These are phyloP conservation scores for Chytriomyces confervae DNA, from an alignment of 192 early-diverging fungal species.

Conservation along the genomic window DNA sequence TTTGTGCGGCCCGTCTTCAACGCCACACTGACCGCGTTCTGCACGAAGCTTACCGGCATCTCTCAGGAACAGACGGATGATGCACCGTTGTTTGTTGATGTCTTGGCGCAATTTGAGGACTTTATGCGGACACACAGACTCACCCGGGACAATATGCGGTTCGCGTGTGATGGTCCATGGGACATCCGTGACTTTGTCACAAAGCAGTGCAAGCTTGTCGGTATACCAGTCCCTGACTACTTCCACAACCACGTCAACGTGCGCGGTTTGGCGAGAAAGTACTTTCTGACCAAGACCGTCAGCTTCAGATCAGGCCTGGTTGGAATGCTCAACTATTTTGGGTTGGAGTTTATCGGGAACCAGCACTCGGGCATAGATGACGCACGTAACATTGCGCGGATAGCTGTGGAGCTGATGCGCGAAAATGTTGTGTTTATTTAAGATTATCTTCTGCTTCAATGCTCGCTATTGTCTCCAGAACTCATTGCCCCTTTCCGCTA, in stretches of 20 bases:
- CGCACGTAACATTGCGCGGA: slow-evolving; percentile 70
- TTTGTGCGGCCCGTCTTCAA: slow-evolving; percentile 73
- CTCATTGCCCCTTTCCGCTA: too few relatives aligned
- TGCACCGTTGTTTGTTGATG: slow-evolving; percentile 40
- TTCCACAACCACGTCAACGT: slow-evolving; percentile 71
- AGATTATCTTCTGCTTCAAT: too few relatives aligned
- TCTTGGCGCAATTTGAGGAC: slow-evolving; percentile 37
- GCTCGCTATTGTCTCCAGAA: too few relatives aligned
- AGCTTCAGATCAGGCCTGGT: slow-evolving; percentile 67
- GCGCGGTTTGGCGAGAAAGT: slow-evolving; percentile 69
- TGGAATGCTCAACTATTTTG: slow-evolving; percentile 63
- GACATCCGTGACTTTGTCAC: slow-evolving; percentile 81
- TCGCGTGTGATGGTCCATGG: slow-evolving; percentile 65
- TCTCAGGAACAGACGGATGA: slow-evolving; percentile 58
- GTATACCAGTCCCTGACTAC: slow-evolving; percentile 59
- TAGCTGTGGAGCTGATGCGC: background rate
- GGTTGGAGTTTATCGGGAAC: slow-evolving; percentile 70
- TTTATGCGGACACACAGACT: slow-evolving; percentile 28
- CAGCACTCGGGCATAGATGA: slow-evolving; percentile 85
- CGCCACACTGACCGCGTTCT: slow-evolving; percentile 74
- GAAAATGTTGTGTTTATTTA: background rate
- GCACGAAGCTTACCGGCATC: slow-evolving; percentile 79
- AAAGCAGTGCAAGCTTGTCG: slow-evolving; percentile 71
- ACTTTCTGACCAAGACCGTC: slow-evolving; percentile 37
- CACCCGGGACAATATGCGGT: slow-evolving; percentile 17